Conservation (phyloP, 2,329 filamentous ascomycete species). For the Botrytis porri region DNA sequence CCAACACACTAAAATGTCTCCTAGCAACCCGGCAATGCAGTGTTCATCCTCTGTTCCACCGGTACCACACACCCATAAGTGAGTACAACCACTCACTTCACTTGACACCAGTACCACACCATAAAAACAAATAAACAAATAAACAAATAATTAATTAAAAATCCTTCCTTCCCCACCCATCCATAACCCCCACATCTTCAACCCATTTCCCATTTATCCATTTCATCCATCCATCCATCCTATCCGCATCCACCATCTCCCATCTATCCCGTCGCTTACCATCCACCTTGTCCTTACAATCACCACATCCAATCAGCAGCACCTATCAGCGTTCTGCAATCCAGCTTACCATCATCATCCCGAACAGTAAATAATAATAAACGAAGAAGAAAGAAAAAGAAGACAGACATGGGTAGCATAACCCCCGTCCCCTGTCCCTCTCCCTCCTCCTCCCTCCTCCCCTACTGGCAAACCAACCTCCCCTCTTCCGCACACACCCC, state of each 20-base stretch:
- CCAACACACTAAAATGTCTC: background rate
- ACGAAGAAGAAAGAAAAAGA: background rate
- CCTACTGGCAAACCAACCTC: constrained; percentile 85
- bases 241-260: background rate
- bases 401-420: constrained; percentile 29
- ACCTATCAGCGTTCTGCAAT: background rate
- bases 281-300: background rate
- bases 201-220: constrained; percentile 8
- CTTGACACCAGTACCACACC: background rate
- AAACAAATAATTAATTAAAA: background rate
- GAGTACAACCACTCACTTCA: background rate
- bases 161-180: background rate
- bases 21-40: background rate
- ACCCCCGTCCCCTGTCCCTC: constrained; percentile 15
- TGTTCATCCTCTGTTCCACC: background rate
- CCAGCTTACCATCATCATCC: background rate
- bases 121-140: background rate
- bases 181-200: background rate
- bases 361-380: too few species aligned
- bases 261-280: background rate
- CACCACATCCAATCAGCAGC: background rate
- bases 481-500: constrained; percentile 57
- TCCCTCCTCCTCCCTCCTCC: constrained; percentile 33
- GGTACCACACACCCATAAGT: background rate
- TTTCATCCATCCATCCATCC: constrained; percentile 1